phyloP scores from a whole-genome alignment of 352 stramenopile species.

The Globisporangium alternatum region DNA sequence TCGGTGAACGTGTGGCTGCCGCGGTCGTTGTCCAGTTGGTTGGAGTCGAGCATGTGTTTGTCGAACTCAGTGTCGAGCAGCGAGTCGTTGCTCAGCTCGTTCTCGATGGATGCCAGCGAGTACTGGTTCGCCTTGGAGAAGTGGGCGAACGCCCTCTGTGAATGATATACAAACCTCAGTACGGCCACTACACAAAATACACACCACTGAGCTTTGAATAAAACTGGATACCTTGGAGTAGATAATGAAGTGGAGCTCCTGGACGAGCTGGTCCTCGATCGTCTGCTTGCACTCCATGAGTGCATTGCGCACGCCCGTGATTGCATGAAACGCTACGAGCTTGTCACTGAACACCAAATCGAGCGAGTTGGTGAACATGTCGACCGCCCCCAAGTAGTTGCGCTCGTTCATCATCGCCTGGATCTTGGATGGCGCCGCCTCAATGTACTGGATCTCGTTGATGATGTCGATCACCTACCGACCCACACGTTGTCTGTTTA shows the following conservation, averaged over 20 bases:
- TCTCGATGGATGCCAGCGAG: constrained; percentile 62
- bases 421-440: constrained; percentile 68
- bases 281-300: constrained; percentile 86
- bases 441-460: constrained; percentile 81
- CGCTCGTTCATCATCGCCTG: constrained; percentile 45
- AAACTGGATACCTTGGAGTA: constrained; percentile 52
- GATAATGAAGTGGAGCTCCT: constrained; percentile 64
- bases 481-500: background rate
- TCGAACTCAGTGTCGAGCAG: constrained; percentile 64
- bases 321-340: constrained; percentile 74
- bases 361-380: constrained; percentile 72
- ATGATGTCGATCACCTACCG: constrained; percentile 73
- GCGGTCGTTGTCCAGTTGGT: constrained; percentile 24
- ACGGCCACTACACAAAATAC: background rate
- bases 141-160: constrained; percentile 50
- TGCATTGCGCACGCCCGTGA: constrained; percentile 65
- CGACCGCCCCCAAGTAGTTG: constrained; percentile 60
- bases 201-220: background rate
- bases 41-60: constrained; percentile 39
- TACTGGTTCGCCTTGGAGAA: constrained; percentile 70
- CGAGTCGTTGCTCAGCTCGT: constrained; percentile 63
- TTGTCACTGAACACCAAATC: constrained; percentile 81
- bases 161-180: no score
- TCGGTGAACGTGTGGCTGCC: constrained; percentile 21
- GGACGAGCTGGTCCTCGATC: constrained; percentile 77